Base-by-base conservation (phyloP, 1,139 yeast species). In the Zygoascus hellenicus region DNA sequence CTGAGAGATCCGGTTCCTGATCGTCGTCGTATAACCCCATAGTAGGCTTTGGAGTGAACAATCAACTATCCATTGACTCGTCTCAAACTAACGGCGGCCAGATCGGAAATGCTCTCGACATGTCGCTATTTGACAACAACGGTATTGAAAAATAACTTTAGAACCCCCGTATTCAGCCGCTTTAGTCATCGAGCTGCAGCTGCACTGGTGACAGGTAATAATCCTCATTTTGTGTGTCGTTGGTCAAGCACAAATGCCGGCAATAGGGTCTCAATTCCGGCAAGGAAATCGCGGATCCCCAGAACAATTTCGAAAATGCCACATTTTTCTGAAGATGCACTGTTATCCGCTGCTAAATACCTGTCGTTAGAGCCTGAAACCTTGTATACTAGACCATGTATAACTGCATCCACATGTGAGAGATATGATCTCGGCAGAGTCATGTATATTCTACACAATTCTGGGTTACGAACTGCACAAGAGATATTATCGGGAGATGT, bases 351-450 rank as follows among this genome's bases (percentile, higher is more conserved):
- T 2, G 35, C 43, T n/a, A 34, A 17, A 7, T 41, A 26, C 19
- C n/a, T 41, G 31, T 32, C 32, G 7, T 14, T 41, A 10, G 32
- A 29, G 9, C n/a, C 41, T 11, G 29, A 30, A 6, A 17, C 22
- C n/a, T 26, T 36, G 19, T 11, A 9, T 13, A 14, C 16, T n/a
- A 46, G 56, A 37, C 70, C 77, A 1, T 78, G 81, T 50, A 80
- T 86, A 0, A 77, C 90, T 0, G 75, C 82, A 4, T 83, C 95
- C 1, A 74, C 81, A 0, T 83, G 89, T 48, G 94, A 85, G 55
- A 63, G 69, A 10, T 85, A 85, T 54, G 80, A 86, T 58, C 66
- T 87, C 38, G 67, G 69, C 0, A 62, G 60, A 36, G 74, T 74
- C 3, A 56, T 69, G 44, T 48, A 60, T 28, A 58, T 65, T 2